Evolutionary conservation across 495 filamentous ascomycete genomes (phyloP), one percentile per base, ranked within the genome.

Genomic region (Aspergillus nidulans): DNA sequence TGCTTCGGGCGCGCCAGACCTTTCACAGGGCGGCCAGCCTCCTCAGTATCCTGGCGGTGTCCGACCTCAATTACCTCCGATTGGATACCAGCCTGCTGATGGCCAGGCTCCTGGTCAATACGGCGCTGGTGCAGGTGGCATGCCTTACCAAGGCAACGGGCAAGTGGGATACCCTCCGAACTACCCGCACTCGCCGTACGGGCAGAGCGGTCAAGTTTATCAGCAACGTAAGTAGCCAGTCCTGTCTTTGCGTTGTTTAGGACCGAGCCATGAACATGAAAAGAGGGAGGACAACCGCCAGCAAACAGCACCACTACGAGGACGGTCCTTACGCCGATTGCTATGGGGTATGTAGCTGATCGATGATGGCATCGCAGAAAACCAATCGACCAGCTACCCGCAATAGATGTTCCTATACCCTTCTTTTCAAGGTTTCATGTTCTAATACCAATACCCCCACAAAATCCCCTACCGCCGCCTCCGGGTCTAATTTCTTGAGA

Each of bases 171-270:
- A 80, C 57, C 76, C 72, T 66, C 76, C 71, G 56, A 83, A 81
- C 67, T 89, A 86, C 73, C 87, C 89, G 47, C 79, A 86, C 59
- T 91, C 88, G 45, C 86, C 89, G 3, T 92, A 91, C 66, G 85
- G 77, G 61, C 74, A 84, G 75, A 73, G 75, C 74, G 74, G 83
- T 72, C 80, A 85, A 71, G 87, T 92, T 78, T 94, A 92, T 70
- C 85, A 77, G 68, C 86, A 87, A 76, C 83, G 88, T 85, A 77
- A 85, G 70, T 75, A 63, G 63, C 69, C 74, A 69, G 64, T 51
- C 70, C 53, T 60, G 53, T 63, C 44, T 67, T 65, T 67, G 55
- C 56, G 55, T 58, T 61, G 44, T 58, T 63, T 34, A 56, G 61
- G 60, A 57, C 57, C 59, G 53, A 48, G 57, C 52, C 53, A 62